phyloP scores from a whole-genome alignment of 192 early-diverging fungal genomes.

The Cladochytrium replicatum region DNA sequence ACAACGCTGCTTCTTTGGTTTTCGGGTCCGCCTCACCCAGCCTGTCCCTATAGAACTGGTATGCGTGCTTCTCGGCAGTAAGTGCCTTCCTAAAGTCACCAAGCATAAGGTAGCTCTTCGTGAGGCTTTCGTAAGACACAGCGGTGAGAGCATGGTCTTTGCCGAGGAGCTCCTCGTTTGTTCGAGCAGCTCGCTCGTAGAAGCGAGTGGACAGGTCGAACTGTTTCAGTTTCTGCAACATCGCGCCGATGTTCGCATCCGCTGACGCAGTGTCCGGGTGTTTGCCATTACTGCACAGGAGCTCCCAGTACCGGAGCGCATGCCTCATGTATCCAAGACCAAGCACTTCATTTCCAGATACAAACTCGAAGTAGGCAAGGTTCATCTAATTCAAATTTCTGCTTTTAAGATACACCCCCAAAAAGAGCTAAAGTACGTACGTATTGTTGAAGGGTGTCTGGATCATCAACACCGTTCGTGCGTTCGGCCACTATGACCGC shows the following conservation, averaged over 20 bases:
- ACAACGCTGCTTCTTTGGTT: constrained; percentile 32
- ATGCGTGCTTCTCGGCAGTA: constrained; percentile 54
- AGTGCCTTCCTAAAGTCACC: constrained; percentile 71
- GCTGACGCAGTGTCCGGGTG: constrained; percentile 85
- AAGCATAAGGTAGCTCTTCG: constrained; percentile 54
- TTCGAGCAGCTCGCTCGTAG: constrained; percentile 59
- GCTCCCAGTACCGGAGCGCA: constrained; percentile 68
- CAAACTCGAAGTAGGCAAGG: constrained; percentile 83
- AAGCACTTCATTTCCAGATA: constrained; percentile 55
- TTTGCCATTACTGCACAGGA: constrained; percentile 54
- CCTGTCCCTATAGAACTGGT: constrained; percentile 45
- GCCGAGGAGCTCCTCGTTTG: constrained; percentile 56
- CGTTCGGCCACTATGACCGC: constrained; percentile 81
- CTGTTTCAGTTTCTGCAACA: constrained; percentile 21
- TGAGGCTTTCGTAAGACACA: constrained; percentile 60
- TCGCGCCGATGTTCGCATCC: constrained; percentile 25
- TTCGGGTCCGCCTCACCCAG: constrained; percentile 63
- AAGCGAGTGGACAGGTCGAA: constrained; percentile 54
- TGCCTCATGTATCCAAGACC: constrained; percentile 75
- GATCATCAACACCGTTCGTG: constrained; percentile 73
- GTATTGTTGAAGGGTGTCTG: constrained; percentile 82
- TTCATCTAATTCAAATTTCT: constrained; percentile 45
- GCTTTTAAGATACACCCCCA: constrained; percentile 7
- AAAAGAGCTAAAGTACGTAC: constrained; percentile 25
- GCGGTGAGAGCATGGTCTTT: constrained; percentile 59